phyloP scores from a whole-genome alignment of 2,329 filamentous ascomycete genomes.

The Fusarium sp. region DNA sequence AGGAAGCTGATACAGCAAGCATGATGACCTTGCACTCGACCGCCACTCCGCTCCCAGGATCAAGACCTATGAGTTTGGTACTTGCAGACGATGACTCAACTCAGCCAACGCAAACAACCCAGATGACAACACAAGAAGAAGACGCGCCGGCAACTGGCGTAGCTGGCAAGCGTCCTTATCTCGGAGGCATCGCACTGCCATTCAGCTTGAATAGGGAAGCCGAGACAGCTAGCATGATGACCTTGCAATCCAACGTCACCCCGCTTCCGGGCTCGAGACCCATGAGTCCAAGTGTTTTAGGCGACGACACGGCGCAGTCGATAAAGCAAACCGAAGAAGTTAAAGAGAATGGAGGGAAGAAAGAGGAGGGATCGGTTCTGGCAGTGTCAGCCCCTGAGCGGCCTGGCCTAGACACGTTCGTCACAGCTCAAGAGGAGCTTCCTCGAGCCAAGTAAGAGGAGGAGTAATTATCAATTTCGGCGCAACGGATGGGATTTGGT shows the following conservation, averaged over 20 bases:
- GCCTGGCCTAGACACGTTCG: slow-evolving; percentile 65
- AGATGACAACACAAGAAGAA: slow-evolving; percentile 30
- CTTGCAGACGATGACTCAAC: slow-evolving; percentile 23
- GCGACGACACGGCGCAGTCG: slow-evolving; percentile 3
- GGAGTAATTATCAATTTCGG: slow-evolving; percentile 23
- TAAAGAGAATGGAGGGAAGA: slow-evolving; percentile 9
- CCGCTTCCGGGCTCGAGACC: slow-evolving; percentile 48
- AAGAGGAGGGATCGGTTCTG: slow-evolving; percentile 9
- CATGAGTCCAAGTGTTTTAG: slow-evolving; percentile 45
- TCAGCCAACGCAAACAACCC: slow-evolving; percentile 29
- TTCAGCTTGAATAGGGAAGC: slow-evolving; percentile 77
- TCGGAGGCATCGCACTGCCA: slow-evolving; percentile 77
- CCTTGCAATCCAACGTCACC: slow-evolving; percentile 62
- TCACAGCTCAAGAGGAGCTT: slow-evolving; percentile 64
- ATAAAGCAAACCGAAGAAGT: not conserved
- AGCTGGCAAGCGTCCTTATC: slow-evolving; percentile 72
- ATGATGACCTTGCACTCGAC: slow-evolving; percentile 73
- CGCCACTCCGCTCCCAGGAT: slow-evolving; percentile 45
- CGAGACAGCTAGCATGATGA: slow-evolving; percentile 78
- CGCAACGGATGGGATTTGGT: slow-evolving; percentile 26
- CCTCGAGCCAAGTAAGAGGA: slow-evolving; percentile 45
- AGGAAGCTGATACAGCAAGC: slow-evolving; percentile 74
- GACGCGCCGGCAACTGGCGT: slow-evolving; percentile 61
- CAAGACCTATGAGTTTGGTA: slow-evolving; percentile 50
- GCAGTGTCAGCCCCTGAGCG: slow-evolving; percentile 39